Conservation (phyloP, 169 alveolate genomes). For the Cyclospora cayetanensis region DNA sequence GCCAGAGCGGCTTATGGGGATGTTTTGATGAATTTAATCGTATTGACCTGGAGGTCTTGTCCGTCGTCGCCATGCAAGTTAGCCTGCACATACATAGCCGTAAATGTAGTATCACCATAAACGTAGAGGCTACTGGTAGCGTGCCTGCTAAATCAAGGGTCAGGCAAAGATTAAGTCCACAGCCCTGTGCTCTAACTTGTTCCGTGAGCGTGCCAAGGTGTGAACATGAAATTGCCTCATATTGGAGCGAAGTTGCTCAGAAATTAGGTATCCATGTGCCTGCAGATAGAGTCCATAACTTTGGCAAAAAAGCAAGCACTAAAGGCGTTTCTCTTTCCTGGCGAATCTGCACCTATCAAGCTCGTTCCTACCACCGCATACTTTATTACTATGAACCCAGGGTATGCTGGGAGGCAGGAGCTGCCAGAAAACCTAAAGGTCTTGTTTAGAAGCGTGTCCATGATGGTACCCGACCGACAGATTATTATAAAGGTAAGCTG, state of each 20-base stretch:
- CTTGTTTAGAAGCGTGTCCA: constrained; percentile 93
- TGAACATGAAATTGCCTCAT: no score
- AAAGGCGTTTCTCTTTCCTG: constrained; percentile 92
- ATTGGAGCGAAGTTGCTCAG: no score
- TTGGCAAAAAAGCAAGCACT: constrained; percentile 89
- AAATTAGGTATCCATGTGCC: neutral
- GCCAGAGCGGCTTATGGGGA: constrained; percentile 95
- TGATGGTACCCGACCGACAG: constrained; percentile 97
- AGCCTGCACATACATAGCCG: neutral
- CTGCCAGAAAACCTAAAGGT: constrained; percentile 95
- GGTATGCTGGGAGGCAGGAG: constrained; percentile 96
- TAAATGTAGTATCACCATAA: neutral
- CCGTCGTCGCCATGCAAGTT: constrained; percentile 95
- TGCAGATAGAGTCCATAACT: constrained; percentile 89
- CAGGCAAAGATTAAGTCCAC: neutral
- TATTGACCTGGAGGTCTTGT: constrained; percentile 92
- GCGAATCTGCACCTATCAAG: constrained; percentile 87
- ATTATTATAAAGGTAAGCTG: constrained; percentile 87
- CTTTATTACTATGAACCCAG: constrained; percentile 96
- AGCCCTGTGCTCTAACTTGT: no score
- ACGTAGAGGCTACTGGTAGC: neutral
- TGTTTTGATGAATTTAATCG: constrained; percentile 96
- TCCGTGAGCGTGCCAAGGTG: no score
- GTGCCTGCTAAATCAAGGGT: neutral
- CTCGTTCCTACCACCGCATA: constrained; percentile 89